These are phyloP conservation scores for Chaetomium olivaceum DNA, from an alignment of 2,329 filamentous ascomycete species.

Conservation along the genomic window DNA sequence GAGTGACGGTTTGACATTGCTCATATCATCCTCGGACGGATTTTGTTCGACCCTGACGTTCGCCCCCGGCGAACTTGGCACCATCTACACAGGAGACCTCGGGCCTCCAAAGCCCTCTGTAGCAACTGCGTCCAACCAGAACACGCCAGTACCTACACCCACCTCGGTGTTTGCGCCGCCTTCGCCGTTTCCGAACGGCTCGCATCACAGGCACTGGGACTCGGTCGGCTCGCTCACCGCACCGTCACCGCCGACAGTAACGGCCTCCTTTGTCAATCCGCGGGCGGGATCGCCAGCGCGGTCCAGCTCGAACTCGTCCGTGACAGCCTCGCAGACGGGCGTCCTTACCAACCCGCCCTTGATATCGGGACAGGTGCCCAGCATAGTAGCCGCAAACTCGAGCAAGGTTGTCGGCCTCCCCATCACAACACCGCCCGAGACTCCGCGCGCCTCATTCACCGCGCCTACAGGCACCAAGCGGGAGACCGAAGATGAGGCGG, in stretches of 20 bases:
- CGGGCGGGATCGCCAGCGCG: slow-evolving; percentile 77
- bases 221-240: slow-evolving; percentile 59
- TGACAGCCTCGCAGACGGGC: slow-evolving; percentile 52
- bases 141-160: slow-evolving; percentile 70
- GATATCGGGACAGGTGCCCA: slow-evolving; percentile 73
- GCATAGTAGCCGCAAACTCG: slow-evolving; percentile 73
- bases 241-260: slow-evolving; percentile 55
- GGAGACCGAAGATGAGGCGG: slow-evolving; percentile 57
- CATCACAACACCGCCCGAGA: slow-evolving; percentile 87
- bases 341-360: slow-evolving; percentile 77
- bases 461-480: slow-evolving; percentile 59
- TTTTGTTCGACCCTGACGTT: slow-evolving; percentile 95
- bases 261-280: slow-evolving; percentile 58
- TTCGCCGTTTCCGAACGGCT: slow-evolving; percentile 55
- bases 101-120: slow-evolving; percentile 49
- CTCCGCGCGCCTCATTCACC: slow-evolving; percentile 65
- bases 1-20: slow-evolving; percentile 57
- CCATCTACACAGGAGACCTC: slow-evolving; percentile 71
- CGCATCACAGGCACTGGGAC: slow-evolving; percentile 57
- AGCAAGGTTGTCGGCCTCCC: slow-evolving; percentile 64
- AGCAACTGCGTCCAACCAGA: slow-evolving; percentile 56
- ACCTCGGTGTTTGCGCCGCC: slow-evolving; percentile 63
- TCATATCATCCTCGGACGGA: slow-evolving; percentile 97
- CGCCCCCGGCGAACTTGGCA: slow-evolving; percentile 77
- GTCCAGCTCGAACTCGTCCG: slow-evolving; percentile 82